Conservation (phyloP, 805 yeast genomes). For the Saccharomycopsis amapae region DNA sequence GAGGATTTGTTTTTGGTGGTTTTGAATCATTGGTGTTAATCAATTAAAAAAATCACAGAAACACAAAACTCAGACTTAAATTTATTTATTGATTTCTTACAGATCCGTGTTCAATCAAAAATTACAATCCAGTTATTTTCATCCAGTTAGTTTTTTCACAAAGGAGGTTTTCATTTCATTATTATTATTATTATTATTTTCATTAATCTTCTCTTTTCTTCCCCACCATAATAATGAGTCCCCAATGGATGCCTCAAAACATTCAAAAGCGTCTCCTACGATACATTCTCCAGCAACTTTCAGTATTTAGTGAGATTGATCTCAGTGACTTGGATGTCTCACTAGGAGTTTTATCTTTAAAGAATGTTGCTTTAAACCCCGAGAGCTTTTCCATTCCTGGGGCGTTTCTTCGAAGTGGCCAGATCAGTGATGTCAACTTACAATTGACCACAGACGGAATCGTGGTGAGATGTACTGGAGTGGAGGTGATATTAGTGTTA, state of each 20-base stretch:
- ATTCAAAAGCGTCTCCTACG: conserved; percentile 75
- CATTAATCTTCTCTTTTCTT: background rate
- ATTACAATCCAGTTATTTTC: too few relatives aligned
- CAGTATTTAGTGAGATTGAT: conserved; percentile 76
- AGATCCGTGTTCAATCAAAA: too few relatives aligned
- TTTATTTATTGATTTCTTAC: too few relatives aligned
- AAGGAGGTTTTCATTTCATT: background rate
- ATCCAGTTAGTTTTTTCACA: too few relatives aligned
- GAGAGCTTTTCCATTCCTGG: conserved; percentile 63
- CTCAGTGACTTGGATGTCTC: conserved; percentile 77
- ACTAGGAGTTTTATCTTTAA: conserved; percentile 48
- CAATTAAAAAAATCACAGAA: too few relatives aligned
- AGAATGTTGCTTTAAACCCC: conserved; percentile 64
- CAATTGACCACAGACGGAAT: conserved; percentile 67
- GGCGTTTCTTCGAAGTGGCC: conserved; percentile 53
- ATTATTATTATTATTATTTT: background rate
- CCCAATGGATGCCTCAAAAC: conserved; percentile 72
- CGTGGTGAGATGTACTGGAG: conserved; percentile 47
- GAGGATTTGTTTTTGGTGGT: too few relatives aligned
- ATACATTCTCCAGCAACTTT: conserved; percentile 72
- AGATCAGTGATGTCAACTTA: conserved; percentile 46
- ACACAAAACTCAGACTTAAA: too few relatives aligned
- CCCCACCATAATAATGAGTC: conserved; percentile 12
- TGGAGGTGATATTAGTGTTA: conserved; percentile 35
- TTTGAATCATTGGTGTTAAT: too few relatives aligned